Evolutionary conservation across 352 stramenopile species (phyloP).

Genomic region (Phytophthora kernoviae): DNA sequence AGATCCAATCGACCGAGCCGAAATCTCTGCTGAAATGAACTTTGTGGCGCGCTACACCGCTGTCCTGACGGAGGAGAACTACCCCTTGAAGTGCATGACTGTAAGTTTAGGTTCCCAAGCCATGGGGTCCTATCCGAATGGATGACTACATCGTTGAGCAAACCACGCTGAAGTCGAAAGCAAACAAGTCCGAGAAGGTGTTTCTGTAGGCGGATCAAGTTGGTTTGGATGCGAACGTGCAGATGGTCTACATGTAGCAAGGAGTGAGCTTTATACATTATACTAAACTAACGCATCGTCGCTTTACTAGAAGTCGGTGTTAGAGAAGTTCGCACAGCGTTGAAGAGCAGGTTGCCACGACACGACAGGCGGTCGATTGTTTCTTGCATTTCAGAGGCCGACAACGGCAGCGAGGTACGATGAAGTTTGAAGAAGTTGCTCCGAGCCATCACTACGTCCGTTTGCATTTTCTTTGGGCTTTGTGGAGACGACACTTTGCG

Average conservation of each 20-base stretch:
- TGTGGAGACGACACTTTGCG: slow-evolving; percentile 9
- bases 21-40: slow-evolving; percentile 30
- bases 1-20: slow-evolving; percentile 40
- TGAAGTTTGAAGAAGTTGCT: slow-evolving; percentile 46
- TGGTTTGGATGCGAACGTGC: too few species aligned
- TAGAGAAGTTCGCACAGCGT: slow-evolving; percentile 23
- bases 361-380: slow-evolving; percentile 31
- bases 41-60: slow-evolving; percentile 36
- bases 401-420: slow-evolving; percentile 27
- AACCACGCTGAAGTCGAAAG: slow-evolving; percentile 33
- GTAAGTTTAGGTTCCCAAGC: slow-evolving; percentile 23
- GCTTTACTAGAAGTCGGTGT: too few species aligned
- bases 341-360: slow-evolving; percentile 30
- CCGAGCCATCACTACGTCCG: slow-evolving; percentile 38
- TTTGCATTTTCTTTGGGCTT: slow-evolving; percentile 20
- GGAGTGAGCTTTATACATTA: too few species aligned
- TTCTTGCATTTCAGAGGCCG: slow-evolving; percentile 28
- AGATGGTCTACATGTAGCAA: too few species aligned
- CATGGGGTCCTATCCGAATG: slow-evolving; percentile 29
- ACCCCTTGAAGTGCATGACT: slow-evolving; percentile 45
- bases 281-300: too few species aligned
- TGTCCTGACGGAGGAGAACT: slow-evolving; percentile 44
- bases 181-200: slow-evolving; percentile 22
- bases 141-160: slow-evolving; percentile 52
- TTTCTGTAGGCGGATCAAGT: slow-evolving; percentile 10